Conservation (phyloP, 2,329 filamentous ascomycete genomes). For the Cladophialophora exuberans region DNA sequence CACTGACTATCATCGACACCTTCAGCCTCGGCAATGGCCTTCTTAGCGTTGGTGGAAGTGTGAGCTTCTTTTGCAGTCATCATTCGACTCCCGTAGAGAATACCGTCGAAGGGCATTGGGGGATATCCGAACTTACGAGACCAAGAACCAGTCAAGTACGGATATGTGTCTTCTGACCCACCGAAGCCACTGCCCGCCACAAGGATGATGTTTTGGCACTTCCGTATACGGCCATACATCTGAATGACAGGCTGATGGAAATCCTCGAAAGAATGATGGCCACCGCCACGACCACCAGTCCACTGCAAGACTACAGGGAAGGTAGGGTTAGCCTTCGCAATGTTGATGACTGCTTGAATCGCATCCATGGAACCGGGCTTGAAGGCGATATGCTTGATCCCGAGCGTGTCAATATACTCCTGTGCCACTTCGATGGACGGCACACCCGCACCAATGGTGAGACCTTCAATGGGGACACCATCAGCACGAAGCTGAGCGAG, state of each 20-base stretch:
- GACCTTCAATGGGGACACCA: slow-evolving; percentile 86
- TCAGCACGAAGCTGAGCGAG: slow-evolving; percentile 78
- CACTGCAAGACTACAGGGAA: slow-evolving; percentile 95
- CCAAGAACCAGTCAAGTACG: slow-evolving; percentile 88
- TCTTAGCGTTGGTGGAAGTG: slow-evolving; percentile 83
- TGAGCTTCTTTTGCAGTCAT: slow-evolving; percentile 94
- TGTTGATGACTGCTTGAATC: slow-evolving; percentile 88
- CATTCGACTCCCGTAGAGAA: slow-evolving; percentile 87
- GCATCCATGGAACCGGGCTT: slow-evolving; percentile 89
- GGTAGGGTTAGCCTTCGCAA: slow-evolving; percentile 88
- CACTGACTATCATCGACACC: slow-evolving; percentile 81
- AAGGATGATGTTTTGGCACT: slow-evolving; percentile 83
- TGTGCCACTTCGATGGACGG: slow-evolving; percentile 91
- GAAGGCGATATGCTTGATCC: slow-evolving; percentile 90
- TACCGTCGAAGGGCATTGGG: slow-evolving; percentile 92
- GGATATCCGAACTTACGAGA: slow-evolving; percentile 84
- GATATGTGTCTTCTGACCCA: slow-evolving; percentile 85
- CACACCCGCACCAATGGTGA: slow-evolving; percentile 91
- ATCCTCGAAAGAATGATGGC: slow-evolving; percentile 93
- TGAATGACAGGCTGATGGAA: slow-evolving; percentile 90
- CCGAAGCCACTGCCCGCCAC: slow-evolving; percentile 92
- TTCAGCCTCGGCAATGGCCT: slow-evolving; percentile 83
- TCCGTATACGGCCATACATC: slow-evolving; percentile 87
- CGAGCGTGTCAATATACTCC: slow-evolving; percentile 90
- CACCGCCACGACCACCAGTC: slow-evolving; percentile 92